Conservation (phyloP, 495 filamentous ascomycete species). For the Glonium stellatum region DNA sequence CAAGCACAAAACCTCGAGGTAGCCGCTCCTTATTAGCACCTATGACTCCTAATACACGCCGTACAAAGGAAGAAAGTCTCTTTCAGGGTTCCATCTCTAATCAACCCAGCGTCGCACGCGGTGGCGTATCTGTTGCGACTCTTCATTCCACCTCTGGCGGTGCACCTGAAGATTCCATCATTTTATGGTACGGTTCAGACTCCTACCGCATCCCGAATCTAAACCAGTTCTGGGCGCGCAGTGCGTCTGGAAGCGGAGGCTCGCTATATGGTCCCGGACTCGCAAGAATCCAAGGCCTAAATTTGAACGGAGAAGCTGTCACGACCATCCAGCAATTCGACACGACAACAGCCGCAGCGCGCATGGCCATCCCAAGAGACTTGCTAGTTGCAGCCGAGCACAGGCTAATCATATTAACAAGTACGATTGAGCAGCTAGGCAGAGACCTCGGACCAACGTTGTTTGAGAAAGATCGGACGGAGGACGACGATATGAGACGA, state of each 20-base stretch:
- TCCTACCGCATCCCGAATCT: constrained; percentile 36
- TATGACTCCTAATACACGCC: constrained; percentile 77
- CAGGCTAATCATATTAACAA: constrained; percentile 31
- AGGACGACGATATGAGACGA: constrained; percentile 14
- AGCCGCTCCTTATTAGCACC: constrained; percentile 56
- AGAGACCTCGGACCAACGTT: constrained; percentile 12
- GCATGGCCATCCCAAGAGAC: constrained; percentile 24
- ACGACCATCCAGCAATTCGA: constrained; percentile 30
- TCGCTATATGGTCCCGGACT: constrained; percentile 30
- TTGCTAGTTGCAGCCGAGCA: constrained; percentile 33
- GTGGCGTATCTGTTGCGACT: constrained; percentile 56
- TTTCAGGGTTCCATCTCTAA: constrained; percentile 42
- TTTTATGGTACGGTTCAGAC: constrained; percentile 37
- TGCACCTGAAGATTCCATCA: constrained; percentile 33
- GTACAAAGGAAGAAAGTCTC: constrained; percentile 48
- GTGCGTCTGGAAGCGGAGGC: constrained; percentile 15
- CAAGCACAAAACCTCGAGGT: constrained; percentile 15
- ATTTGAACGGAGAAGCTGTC: constrained; percentile 27
- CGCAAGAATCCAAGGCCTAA: constrained; percentile 26
- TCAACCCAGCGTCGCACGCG: constrained; percentile 41
- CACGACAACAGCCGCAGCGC: constrained; percentile 21
- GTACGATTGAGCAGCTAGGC: constrained; percentile 8
- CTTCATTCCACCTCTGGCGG: constrained; percentile 18
- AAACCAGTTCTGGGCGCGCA: constrained; percentile 34
- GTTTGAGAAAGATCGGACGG: constrained; percentile 14